phyloP scores from a whole-genome alignment of 176 grass and related monocot species.

The Rhynchospora tenuis region DNA sequence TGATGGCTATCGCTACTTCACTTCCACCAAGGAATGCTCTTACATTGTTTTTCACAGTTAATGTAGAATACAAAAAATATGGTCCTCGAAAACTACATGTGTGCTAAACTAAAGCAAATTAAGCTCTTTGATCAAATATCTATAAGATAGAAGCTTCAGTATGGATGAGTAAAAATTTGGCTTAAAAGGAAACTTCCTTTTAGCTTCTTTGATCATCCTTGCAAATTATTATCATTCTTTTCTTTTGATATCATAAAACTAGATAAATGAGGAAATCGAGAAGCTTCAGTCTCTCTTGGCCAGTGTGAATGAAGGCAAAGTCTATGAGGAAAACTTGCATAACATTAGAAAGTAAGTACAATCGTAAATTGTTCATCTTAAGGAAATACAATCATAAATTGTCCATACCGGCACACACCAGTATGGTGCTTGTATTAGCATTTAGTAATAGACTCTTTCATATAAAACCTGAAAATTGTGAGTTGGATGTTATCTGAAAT shows the following conservation, averaged over 20 bases:
- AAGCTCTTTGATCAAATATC: not conserved
- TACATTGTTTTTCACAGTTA: not conserved
- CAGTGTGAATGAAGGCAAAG: constrained; percentile 26
- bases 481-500: not conserved
- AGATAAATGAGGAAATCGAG: constrained; percentile 61
- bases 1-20: not conserved
- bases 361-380: not conserved
- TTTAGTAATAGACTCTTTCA: not conserved
- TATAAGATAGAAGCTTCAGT: not conserved
- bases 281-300: constrained; percentile 55
- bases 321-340: constrained; percentile 43
- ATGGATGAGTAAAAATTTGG: not conserved
- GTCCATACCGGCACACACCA: not conserved
- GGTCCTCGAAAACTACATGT: not conserved
- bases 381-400: constrained; percentile 13
- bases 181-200: not conserved
- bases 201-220: not conserved
- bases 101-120: not conserved
- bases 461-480: not conserved
- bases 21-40: not conserved
- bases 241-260: constrained; percentile 12
- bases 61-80: not conserved
- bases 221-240: constrained; percentile 5
- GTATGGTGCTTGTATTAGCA: not conserved
- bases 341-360: constrained; percentile 29